phyloP scores from a whole-genome alignment of 345 rosid genomes.

The Melaleuca alternifolia region DNA sequence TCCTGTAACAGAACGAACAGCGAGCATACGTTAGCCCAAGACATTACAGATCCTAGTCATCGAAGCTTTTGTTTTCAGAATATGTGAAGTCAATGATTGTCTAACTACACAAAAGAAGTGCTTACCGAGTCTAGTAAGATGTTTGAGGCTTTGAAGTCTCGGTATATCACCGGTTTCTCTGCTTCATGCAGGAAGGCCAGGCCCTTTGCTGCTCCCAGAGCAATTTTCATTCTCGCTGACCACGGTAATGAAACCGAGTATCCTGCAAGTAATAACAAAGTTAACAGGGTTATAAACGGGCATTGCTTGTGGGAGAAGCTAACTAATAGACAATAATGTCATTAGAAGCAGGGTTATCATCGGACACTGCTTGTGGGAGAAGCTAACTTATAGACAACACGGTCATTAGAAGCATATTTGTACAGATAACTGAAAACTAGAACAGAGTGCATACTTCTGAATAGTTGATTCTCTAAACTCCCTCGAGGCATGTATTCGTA shows the following conservation, averaged over 20 bases:
- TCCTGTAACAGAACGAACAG: constrained; percentile 31
- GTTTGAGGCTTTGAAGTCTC: constrained; percentile 90
- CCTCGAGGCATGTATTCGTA: constrained; percentile 96
- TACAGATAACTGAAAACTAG: background rate
- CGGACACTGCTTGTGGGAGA: background rate
- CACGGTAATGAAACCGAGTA: constrained; percentile 72
- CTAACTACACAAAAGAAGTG: background rate
- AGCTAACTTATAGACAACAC: background rate
- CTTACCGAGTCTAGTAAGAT: constrained; percentile 79
- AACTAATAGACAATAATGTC: background rate
- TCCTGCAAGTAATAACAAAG: constrained; percentile 23
- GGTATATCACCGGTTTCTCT: constrained; percentile 77
- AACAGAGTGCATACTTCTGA: constrained; percentile 44
- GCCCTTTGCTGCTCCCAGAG: constrained; percentile 89
- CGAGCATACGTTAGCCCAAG: background rate
- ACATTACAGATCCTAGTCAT: background rate
- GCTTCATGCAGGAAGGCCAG: constrained; percentile 84
- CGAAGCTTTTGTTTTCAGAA: background rate
- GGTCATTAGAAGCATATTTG: background rate
- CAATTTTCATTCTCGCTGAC: constrained; percentile 89
- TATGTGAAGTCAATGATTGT: background rate
- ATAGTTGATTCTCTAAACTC: constrained; percentile 85
- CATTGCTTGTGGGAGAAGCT: background rate
- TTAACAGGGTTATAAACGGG: background rate
- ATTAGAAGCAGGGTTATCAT: background rate